A percentile compares a stretch with the other conserved stretches of the same genome.
These are phyloP conservation scores for Cryptococcus sp. DNA, from an alignment of 1,284 basidiomycete species.

Conservation along the genomic window DNA sequence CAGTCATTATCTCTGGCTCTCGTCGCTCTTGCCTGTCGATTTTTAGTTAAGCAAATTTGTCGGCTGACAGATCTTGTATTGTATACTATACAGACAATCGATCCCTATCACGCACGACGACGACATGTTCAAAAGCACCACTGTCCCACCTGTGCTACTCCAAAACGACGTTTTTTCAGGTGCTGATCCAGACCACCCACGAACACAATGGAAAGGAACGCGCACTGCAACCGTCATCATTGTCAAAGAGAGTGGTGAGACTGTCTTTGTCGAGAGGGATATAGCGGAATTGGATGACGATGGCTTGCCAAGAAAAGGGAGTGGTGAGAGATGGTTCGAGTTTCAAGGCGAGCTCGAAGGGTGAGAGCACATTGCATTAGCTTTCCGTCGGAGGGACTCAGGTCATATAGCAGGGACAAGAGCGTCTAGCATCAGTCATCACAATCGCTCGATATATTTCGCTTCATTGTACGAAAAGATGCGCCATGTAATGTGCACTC, in stretches of 20 bases:
- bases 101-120: constrained; percentile 21
- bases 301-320: constrained; percentile 25
- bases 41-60: neutral
- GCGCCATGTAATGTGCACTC: no score
- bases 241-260: constrained; percentile 40
- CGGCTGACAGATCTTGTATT: no score
- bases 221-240: constrained; percentile 47
- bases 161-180: constrained; percentile 4
- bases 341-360: constrained; percentile 17
- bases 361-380: neutral
- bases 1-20: no score
- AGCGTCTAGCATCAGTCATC: no score
- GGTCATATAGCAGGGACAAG: no score
- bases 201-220: constrained; percentile 45
- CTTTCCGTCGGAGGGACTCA: neutral
- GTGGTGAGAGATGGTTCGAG: constrained; percentile 24
- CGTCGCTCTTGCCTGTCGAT: no score
- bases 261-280: constrained; percentile 48
- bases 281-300: constrained; percentile 29
- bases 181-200: neutral
- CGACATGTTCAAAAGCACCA: constrained; percentile 30
- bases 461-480: no score
- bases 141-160: constrained; percentile 31
- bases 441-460: no score
- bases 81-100: constrained; percentile 22